These are phyloP conservation scores for Ceratocystiopsis minuta DNA, from an alignment of 2,329 filamentous ascomycete species.

Conservation along the genomic window DNA sequence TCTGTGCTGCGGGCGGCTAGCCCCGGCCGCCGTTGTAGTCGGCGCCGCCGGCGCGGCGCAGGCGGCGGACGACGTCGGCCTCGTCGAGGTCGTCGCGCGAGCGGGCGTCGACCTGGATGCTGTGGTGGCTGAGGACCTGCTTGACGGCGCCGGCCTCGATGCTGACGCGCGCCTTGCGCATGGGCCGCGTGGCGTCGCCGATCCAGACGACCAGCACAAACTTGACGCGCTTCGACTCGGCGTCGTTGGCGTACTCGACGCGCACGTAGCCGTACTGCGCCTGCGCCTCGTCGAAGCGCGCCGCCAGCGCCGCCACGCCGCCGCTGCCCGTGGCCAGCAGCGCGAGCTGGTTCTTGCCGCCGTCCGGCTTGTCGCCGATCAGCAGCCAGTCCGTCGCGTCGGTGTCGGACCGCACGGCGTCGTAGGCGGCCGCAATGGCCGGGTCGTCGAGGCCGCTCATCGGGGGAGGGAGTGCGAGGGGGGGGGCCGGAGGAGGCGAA, in stretches of 20 bases:
- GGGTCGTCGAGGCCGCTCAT: slow-evolving; percentile 41
- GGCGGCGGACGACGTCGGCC: slow-evolving; percentile 38
- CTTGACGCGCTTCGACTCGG: slow-evolving; percentile 50
- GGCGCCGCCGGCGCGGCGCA: slow-evolving; percentile 49
- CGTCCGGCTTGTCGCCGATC: slow-evolving; percentile 38
- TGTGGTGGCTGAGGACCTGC: slow-evolving; percentile 43
- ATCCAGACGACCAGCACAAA: slow-evolving; percentile 53
- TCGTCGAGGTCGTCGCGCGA: slow-evolving; percentile 42
- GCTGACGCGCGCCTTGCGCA: slow-evolving; percentile 51
- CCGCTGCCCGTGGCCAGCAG: slow-evolving; percentile 41
- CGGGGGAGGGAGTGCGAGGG: not conserved
- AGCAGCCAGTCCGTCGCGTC: slow-evolving; percentile 49
- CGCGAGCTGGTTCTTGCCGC: slow-evolving; percentile 30
- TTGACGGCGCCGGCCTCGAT: slow-evolving; percentile 51
- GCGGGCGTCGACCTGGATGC: slow-evolving; percentile 43
- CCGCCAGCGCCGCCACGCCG: slow-evolving; percentile 39
- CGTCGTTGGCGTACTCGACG: slow-evolving; percentile 53
- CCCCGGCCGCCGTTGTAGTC: slow-evolving; percentile 53
- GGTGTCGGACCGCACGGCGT: slow-evolving; percentile 49
- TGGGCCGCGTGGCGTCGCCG: slow-evolving; percentile 44
- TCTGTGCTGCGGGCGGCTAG: slow-evolving; percentile 10
- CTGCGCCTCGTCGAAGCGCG: slow-evolving; percentile 35
- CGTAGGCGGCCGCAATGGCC: slow-evolving; percentile 46
- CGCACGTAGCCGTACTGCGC: slow-evolving; percentile 50
- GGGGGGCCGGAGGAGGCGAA: too few species aligned